Conservation (phyloP, 2,329 filamentous ascomycete genomes). For the Paecilomyces sp. region DNA sequence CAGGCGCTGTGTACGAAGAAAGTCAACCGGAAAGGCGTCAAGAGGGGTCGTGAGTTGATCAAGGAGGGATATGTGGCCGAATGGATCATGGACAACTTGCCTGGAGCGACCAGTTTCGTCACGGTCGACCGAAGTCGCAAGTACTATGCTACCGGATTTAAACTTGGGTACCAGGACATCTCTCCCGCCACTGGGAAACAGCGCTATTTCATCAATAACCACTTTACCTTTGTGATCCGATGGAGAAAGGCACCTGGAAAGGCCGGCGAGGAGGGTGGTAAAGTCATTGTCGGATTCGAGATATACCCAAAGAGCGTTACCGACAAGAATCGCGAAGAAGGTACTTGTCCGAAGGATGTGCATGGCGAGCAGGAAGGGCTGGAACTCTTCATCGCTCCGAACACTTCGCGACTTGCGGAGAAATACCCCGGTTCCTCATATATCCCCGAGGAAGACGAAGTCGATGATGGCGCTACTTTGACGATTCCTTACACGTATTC, state of each 20-base stretch:
- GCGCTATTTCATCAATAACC: slow-evolving; percentile 75
- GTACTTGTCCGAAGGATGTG: slow-evolving; percentile 62
- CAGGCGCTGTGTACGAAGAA: slow-evolving; percentile 64
- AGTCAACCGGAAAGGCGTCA: slow-evolving; percentile 57
- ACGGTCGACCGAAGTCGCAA: slow-evolving; percentile 77
- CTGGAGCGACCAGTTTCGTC: slow-evolving; percentile 81
- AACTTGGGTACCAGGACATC: slow-evolving; percentile 69
- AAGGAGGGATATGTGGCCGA: slow-evolving; percentile 77
- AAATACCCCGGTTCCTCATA: slow-evolving; percentile 56
- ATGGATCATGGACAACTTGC: slow-evolving; percentile 90
- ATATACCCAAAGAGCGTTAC: slow-evolving; percentile 81
- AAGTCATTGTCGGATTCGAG: slow-evolving; percentile 82
- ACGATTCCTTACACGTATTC: slow-evolving; percentile 82
- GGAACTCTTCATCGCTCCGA: slow-evolving; percentile 61
- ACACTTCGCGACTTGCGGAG: slow-evolving; percentile 49
- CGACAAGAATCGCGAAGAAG: slow-evolving; percentile 51
- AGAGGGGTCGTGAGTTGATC: slow-evolving; percentile 64
- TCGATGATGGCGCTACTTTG: slow-evolving; percentile 58
- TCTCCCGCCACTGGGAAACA: slow-evolving; percentile 53
- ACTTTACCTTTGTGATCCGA: slow-evolving; percentile 76
- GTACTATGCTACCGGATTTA: slow-evolving; percentile 87
- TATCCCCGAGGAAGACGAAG: slow-evolving; percentile 49
- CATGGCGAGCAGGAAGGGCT: slow-evolving; percentile 57
- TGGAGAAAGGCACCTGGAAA: slow-evolving; percentile 65
- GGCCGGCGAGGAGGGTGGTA: slow-evolving; percentile 63